Percentiles rank a stretch among this genome's conserved stretches.
Evolutionary conservation across 495 filamentous ascomycete species (phyloP).

Genomic region (Clohesyomyces aquaticus): DNA sequence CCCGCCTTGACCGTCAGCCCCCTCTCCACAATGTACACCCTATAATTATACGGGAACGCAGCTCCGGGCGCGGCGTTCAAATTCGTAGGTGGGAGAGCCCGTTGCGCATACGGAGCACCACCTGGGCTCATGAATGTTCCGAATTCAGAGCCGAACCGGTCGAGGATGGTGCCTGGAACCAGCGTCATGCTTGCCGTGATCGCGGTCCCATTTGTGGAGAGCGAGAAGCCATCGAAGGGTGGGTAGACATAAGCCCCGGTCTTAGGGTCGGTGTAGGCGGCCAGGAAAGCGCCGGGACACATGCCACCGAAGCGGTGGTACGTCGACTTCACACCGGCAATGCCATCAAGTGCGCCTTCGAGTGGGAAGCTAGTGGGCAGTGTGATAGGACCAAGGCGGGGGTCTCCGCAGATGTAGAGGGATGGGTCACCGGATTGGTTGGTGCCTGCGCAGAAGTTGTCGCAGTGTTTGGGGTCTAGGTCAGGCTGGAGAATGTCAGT

Average conservation of each 20-base stretch:
- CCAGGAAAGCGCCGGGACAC: slow-evolving; percentile 52
- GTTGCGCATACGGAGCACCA: slow-evolving; percentile 57
- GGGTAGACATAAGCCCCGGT: slow-evolving; percentile 54
- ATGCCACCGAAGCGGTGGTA: slow-evolving; percentile 42
- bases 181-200: slow-evolving; percentile 56
- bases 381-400: slow-evolving; percentile 54
- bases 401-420: slow-evolving; percentile 57
- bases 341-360: slow-evolving; percentile 6
- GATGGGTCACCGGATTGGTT: slow-evolving; percentile 46
- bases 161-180: slow-evolving; percentile 53
- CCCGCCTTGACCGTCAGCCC: slow-evolving; percentile 53
- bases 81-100: slow-evolving; percentile 58
- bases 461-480: slow-evolving; percentile 2
- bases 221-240: slow-evolving; percentile 50
- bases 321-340: not conserved
- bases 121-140: slow-evolving; percentile 53
- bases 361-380: slow-evolving; percentile 49
- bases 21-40: slow-evolving; percentile 56
- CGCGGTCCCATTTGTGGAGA: slow-evolving; percentile 41
- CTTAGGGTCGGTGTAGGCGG: slow-evolving; percentile 44
- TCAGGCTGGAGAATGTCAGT: slow-evolving; percentile 7
- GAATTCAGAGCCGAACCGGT: slow-evolving; percentile 59
- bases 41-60: slow-evolving; percentile 58
- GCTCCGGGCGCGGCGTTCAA: slow-evolving; percentile 48
- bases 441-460: slow-evolving; percentile 12